Evolutionary conservation across 805 yeast genomes (phyloP), one percentile per base, ranked within the genome.

Genomic region (Lachancea lanzarotensis): DNA sequence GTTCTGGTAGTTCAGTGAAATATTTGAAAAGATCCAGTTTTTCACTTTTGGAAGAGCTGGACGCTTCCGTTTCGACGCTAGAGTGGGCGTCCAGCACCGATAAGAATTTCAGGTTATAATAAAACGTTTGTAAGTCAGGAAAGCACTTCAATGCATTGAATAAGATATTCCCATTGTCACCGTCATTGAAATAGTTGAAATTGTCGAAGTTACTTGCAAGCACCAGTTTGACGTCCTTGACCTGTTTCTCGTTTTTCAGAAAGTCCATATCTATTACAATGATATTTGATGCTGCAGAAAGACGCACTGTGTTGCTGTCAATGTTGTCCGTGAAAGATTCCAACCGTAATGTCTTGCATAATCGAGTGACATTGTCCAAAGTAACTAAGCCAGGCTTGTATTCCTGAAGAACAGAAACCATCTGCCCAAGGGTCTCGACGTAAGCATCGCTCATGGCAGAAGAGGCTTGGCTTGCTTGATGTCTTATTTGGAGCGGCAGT

Each of bases 201-300:
- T 59, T 57, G 41, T 65, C 68, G 46, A 63, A 65, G 48, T 60
- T 63, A 2, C 67, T 63, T 8, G 69, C 69, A 16, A 65, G 43
- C 1, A 65, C 69, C 35, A 65, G 49, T 46, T 63, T 65, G 22
- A 63, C 68, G 42, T 65, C 67, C 17, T 53, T 53, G 2, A 65
- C 65, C 35, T 48, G 56, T 16, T 54, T 54, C 37, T 50, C 46
- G 6, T 30, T 37, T 26, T 54, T 62, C 17, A 53, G 52, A 43
- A 61, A 65, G 43, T 65, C 69, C 19, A 65, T 63, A 48, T 65
- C 69, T 27, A 65, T 59, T 25, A 65, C 69, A 15, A 65, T 57
- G 36, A 65, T 65, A 32, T 64, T 63, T 2, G 68, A 64, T 1
- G 69, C 69, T 2, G 66, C 61, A 0, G 69, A 65, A 7, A 65